Evolutionary conservation across 2,329 filamentous ascomycete species (phyloP), one percentile per base, ranked within the genome.

Genomic region (Sordariomycetes sp.): DNA sequence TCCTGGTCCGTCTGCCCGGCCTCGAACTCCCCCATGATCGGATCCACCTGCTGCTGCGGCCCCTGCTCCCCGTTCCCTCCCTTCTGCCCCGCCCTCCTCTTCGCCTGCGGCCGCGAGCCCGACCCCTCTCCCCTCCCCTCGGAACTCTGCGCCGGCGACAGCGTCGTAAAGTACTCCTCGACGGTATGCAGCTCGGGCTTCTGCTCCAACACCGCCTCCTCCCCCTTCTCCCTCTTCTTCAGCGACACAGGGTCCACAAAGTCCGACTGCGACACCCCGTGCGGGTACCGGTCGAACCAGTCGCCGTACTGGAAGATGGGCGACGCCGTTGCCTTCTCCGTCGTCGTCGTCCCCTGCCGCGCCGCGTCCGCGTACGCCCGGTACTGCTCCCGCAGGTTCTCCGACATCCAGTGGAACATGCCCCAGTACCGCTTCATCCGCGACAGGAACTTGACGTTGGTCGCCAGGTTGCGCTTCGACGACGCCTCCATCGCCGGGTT

Each of bases 401-500:
- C 91, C 1, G 90, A 86, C 80, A 97, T 91, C 73, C 90, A 96
- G 67, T 96, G 89, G 67, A 97, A 96, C 87, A 96, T 95, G 60
- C 92, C 94, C 94, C 94, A 99, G 65, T 94, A 91, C 60, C 89
- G 89, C 75, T 96, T 96, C 89, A 97, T 95, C 70, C 89, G 94
- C 57, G 87, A 86, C 52, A 99, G 73, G 64, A 94, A 97, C 65
- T 87, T 89, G 64, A 97, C 87, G 62, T 96, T 97, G 62, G 85
- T 88, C 1, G 87, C 84, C 17, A 96, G 75, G 65, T 96, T 91
- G 62, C 85, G 83, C 71, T 95, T 96, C 10, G 89, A 90, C 10
- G 82, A 80, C 13, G 81, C 79, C 67, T 95, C 89, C 54, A 95
- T 78, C 12, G 81, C 74, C 15, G 84, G 74, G 62, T 95, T 91